These are phyloP conservation scores for Macroventuria anomochaeta DNA, from an alignment of 2,329 filamentous ascomycete genomes.

Conservation along the genomic window DNA sequence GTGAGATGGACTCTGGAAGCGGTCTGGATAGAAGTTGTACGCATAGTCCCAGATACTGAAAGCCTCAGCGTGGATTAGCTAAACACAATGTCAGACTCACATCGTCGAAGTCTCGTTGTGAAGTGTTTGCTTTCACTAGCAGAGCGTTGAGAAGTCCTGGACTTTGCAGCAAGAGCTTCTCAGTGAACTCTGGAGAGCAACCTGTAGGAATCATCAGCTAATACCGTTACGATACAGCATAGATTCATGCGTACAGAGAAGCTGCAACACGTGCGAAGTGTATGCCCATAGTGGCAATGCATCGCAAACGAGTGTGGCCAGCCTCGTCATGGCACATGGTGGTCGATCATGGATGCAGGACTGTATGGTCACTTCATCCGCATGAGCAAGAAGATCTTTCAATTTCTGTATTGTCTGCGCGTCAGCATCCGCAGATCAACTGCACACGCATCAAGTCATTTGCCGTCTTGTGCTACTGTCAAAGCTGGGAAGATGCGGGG, in stretches of 20 bases:
- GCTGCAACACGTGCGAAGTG: constrained; percentile 57
- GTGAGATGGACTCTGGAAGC: constrained; percentile 36
- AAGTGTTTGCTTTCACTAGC: constrained; percentile 42
- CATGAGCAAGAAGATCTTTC: constrained; percentile 42
- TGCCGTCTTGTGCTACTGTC: constrained; percentile 21
- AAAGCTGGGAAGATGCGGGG: constrained; percentile 14
- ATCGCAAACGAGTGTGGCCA: constrained; percentile 55
- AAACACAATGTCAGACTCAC: constrained; percentile 22
- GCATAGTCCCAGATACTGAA: constrained; percentile 39
- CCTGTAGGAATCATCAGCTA: constrained; percentile 22
- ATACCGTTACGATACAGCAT: constrained; percentile 9
- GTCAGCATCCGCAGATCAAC: constrained; percentile 30
- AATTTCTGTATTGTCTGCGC: constrained; percentile 41
- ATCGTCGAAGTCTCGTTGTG: constrained; percentile 38
- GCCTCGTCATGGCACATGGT: constrained; percentile 56
- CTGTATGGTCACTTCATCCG: constrained; percentile 47
- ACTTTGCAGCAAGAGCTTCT: constrained; percentile 39
- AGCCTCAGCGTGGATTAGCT: background rate
- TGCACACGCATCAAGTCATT: constrained; percentile 34
- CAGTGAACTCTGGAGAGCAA: constrained; percentile 39
- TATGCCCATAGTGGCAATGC: constrained; percentile 60
- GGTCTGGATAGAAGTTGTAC: constrained; percentile 42
- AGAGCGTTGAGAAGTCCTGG: constrained; percentile 43
- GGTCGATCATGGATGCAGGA: constrained; percentile 56
- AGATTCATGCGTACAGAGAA: constrained; percentile 51